Evolutionary conservation across 768 basidiomycete species (phyloP), one percentile per base, ranked within the genome.

Genomic region (Pholiota conissans): DNA sequence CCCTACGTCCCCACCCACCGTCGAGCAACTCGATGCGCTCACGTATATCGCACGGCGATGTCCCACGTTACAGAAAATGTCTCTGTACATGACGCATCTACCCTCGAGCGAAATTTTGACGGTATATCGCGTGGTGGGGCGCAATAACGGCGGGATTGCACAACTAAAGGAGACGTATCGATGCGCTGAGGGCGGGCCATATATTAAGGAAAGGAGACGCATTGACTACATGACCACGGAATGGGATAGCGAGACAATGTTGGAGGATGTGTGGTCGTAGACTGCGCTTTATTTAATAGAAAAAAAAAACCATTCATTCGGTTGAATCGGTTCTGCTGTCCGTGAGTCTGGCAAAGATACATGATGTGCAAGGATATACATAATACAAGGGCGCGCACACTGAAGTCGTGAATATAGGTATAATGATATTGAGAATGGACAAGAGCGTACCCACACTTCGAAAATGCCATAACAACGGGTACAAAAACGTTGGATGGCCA

Each of bases 21-120:
- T n/a, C 16, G 28, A 40, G 16, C 57, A 56, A n/a, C 48, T 26
- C 13, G 35, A 48, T 2, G 30, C 24, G 18, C 26, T 62, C 7
- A 10, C 24, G 3, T 22, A 28, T 18, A 39, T 62, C 37, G 55
- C 50, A 16, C 16, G 30, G 11, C 18, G 16, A 13, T 46, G 30
- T 16, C 26, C 26, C 9, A 24, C 37, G 3, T 28, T 62, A 7
- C 20, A 53, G 24, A 55, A 47, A 18, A 40, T 62, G 11, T 52
- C 35, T 22, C 30, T 62, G 13, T 62, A 52, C 34, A 50, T 56
- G 51, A 18, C 28, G 18, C 61, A 58, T 27, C 46, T 58, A 1
- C 39, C 46, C 5, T 47, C 54, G 9, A 46, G 49, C 27, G 61
- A 62, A 39, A 49, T 62, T 7, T 45, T 48, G 2, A 28, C 35